These are phyloP conservation scores for Penicillium cataractarum DNA, from an alignment of 495 filamentous ascomycete species.

Conservation along the genomic window DNA sequence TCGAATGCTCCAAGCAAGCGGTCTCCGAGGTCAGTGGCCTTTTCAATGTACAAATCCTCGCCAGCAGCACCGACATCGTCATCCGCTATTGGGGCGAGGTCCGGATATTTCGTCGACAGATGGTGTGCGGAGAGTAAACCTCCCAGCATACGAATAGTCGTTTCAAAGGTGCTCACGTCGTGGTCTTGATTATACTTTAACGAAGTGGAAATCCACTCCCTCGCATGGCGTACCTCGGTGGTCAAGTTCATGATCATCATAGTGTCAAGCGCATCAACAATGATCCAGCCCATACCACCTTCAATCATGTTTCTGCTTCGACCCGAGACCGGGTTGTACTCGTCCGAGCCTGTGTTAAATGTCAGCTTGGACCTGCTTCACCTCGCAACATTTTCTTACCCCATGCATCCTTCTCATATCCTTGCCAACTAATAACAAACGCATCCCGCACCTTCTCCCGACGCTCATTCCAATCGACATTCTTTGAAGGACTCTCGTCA, in stretches of 20 bases:
- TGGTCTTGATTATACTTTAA: constrained; percentile 88
- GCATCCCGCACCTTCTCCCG: constrained; percentile 87
- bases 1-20: constrained; percentile 87
- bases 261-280: constrained; percentile 93
- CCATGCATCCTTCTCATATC: constrained; percentile 93
- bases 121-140: constrained; percentile 95
- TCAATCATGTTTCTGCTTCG: constrained; percentile 80
- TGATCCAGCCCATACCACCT: constrained; percentile 87
- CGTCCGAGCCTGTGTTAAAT: constrained; percentile 69
- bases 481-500: constrained; percentile 21
- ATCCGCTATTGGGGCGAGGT: constrained; percentile 65
- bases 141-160: constrained; percentile 96
- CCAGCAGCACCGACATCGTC: constrained; percentile 68
- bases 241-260: constrained; percentile 99
- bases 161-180: constrained; percentile 97
- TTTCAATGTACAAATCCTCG: constrained; percentile 94
- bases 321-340: constrained; percentile 82
- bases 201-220: constrained; percentile 85
- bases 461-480: constrained; percentile 68
- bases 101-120: constrained; percentile 72
- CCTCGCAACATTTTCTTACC: constrained; percentile 56
- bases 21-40: constrained; percentile 89
- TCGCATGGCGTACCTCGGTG: constrained; percentile 77
- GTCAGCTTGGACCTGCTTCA: constrained; percentile 10
- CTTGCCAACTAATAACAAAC: constrained; percentile 87